Evolutionary conservation across 192 early-diverging fungal species (phyloP).

Genomic region (Endogone sp.): DNA sequence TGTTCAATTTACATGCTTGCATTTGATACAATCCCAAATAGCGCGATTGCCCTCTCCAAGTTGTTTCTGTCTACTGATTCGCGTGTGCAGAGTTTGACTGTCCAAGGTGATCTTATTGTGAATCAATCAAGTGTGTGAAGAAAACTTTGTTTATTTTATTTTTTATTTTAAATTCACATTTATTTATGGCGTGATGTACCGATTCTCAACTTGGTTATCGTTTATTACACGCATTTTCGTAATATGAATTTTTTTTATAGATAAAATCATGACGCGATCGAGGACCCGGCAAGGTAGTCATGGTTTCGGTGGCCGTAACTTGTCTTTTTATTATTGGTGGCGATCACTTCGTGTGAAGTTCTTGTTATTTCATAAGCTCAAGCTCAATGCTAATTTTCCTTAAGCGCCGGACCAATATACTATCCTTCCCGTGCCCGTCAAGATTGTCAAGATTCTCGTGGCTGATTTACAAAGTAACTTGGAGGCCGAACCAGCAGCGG

Average conservation of each 20-base stretch:
- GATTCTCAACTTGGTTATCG: not conserved
- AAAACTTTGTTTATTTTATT: slow-evolving; percentile 22
- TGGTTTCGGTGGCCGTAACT: too few species aligned
- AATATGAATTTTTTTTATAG: slow-evolving; percentile 1
- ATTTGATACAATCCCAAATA: too few species aligned
- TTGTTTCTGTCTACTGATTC: slow-evolving; percentile 66
- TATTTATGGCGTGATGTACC: slow-evolving; percentile 3
- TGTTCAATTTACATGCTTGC: slow-evolving; percentile 4
- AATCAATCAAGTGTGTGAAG: slow-evolving; percentile 22
- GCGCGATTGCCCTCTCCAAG: slow-evolving; percentile 73
- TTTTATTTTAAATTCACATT: slow-evolving; percentile 3
- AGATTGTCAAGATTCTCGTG: slow-evolving; percentile 82
- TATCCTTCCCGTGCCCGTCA: slow-evolving; percentile 71
- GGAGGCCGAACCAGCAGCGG: slow-evolving; percentile 48
- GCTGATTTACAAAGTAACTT: slow-evolving; percentile 72
- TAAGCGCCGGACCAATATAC: slow-evolving; percentile 78
- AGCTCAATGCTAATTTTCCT: too few species aligned
- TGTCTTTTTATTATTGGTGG: too few species aligned
- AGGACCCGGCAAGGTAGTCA: not conserved
- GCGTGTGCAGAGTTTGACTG: slow-evolving; percentile 57
- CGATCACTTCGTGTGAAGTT: not conserved
- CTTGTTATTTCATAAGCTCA: too few species aligned
- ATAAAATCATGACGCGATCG: not conserved
- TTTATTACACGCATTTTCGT: not conserved
- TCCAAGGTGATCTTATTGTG: slow-evolving; percentile 80